Evolutionary conservation across 257 asterid genomes (phyloP).

Genomic region (Nicotiana attenuata): DNA sequence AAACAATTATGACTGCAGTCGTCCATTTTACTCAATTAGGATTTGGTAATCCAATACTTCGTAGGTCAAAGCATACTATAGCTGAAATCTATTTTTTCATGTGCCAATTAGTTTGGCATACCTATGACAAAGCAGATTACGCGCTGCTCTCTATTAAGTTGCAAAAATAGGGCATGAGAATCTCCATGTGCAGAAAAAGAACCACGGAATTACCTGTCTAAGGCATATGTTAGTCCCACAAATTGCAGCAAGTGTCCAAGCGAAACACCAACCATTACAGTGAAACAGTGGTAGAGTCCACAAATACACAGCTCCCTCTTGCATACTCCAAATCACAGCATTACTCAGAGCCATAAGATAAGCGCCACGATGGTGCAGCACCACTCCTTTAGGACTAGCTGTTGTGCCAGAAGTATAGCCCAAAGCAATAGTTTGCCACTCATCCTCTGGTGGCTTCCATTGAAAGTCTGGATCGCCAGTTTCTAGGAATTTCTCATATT

Average conservation of each 20-base stretch:
- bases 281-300: constrained; percentile 98
- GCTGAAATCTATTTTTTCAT: not conserved
- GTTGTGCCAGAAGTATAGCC: constrained; percentile 97
- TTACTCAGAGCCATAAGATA: constrained; percentile 85
- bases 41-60: not conserved
- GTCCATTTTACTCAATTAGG: not conserved
- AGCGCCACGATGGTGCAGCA: constrained; percentile 93
- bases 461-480: constrained; percentile 65
- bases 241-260: constrained; percentile 79
- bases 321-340: constrained; percentile 61
- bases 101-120: not conserved
- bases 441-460: constrained; percentile 85
- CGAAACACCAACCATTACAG: constrained; percentile 95
- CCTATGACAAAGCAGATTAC: not conserved
- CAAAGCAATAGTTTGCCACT: constrained; percentile 89
- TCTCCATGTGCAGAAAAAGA: not conserved
- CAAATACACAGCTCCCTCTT: constrained; percentile 72
- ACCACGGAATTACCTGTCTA: constrained; percentile 54
- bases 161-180: not conserved
- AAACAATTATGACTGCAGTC: not conserved
- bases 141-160: not conserved
- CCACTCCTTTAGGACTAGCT: constrained; percentile 98
- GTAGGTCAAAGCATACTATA: not conserved
- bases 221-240: constrained; percentile 91
- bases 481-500: constrained; percentile 72